A percentile compares a stretch with the other conserved stretches of the same genome.
Evolutionary conservation across 805 yeast genomes (phyloP).

Genomic region (Saccharomycopsis schoenii): DNA sequence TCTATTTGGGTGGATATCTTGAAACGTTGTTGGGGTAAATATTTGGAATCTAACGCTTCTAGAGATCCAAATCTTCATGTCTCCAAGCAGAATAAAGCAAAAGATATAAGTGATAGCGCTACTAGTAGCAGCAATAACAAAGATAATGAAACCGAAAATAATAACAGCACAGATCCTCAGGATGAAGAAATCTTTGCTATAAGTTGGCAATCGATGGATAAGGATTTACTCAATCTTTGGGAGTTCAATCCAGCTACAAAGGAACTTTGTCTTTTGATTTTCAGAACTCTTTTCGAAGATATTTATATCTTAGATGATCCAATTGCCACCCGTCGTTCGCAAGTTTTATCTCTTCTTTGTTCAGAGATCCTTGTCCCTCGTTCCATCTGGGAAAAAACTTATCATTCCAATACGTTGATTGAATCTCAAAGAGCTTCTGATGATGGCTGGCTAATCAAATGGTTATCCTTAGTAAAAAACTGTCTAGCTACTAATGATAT

Average conservation of each 20-base stretch:
- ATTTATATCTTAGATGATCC: constrained; percentile 87
- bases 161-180: constrained; percentile 24
- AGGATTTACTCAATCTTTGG: constrained; percentile 69
- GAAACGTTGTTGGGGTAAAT: constrained; percentile 83
- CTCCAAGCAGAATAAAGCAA: neutral
- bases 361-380: constrained; percentile 75
- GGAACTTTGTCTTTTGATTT: constrained; percentile 67
- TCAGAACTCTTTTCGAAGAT: constrained; percentile 87
- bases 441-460: constrained; percentile 81
- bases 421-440: constrained; percentile 53
- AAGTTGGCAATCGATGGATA: constrained; percentile 88
- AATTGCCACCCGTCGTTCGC: constrained; percentile 69
- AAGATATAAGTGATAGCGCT: constrained; percentile 5
- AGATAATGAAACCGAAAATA: constrained; percentile 17
- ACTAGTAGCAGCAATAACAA: constrained; percentile 11
- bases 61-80: constrained; percentile 3
- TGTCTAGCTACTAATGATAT: constrained; percentile 26
- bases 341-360: constrained; percentile 71
- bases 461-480: constrained; percentile 48
- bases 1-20: constrained; percentile 87
- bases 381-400: constrained; percentile 47
- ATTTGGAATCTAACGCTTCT: constrained; percentile 28
- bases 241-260: constrained; percentile 48
- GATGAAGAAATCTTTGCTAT: constrained; percentile 42
- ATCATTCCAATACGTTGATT: constrained; percentile 57